Evolutionary conservation across 805 yeast genomes (phyloP).

Genomic region (Danielozyma ontarioensis): DNA sequence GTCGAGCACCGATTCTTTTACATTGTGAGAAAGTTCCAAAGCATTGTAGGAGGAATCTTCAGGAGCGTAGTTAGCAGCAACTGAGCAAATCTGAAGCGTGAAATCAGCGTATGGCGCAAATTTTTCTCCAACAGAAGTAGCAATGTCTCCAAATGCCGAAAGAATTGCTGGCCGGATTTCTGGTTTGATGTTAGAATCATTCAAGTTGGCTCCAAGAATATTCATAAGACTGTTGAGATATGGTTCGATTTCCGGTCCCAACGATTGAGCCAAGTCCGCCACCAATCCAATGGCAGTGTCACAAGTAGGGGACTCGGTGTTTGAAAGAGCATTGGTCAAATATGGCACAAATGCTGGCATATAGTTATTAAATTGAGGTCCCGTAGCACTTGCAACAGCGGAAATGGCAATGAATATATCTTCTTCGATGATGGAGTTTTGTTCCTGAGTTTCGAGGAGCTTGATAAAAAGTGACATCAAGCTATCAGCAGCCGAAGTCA

Average conservation of each 20-base stretch:
- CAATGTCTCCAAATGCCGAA: slow-evolving; percentile 94
- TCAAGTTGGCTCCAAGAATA: slow-evolving; percentile 69
- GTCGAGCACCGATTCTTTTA: slow-evolving; percentile 88
- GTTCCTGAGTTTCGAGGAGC: slow-evolving; percentile 53
- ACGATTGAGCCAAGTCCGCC: slow-evolving; percentile 88
- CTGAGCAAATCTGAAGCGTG: slow-evolving; percentile 72
- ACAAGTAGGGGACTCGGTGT: slow-evolving; percentile 79
- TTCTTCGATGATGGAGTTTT: slow-evolving; percentile 82
- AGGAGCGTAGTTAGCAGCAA: slow-evolving; percentile 57
- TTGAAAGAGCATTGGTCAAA: slow-evolving; percentile 70
- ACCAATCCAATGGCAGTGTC: slow-evolving; percentile 90
- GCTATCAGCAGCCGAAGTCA: slow-evolving; percentile 66
- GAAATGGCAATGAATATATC: slow-evolving; percentile 90
- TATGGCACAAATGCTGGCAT: slow-evolving; percentile 81
- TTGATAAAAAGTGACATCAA: slow-evolving; percentile 80
- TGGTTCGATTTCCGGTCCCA: slow-evolving; percentile 67
- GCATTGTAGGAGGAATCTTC: slow-evolving; percentile 70
- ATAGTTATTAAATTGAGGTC: slow-evolving; percentile 64
- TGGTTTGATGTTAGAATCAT: slow-evolving; percentile 61
- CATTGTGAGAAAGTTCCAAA: slow-evolving; percentile 63
- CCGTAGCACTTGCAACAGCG: slow-evolving; percentile 80
- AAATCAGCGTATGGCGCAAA: slow-evolving; percentile 74
- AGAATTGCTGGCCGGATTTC: slow-evolving; percentile 84
- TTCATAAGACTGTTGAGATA: slow-evolving; percentile 81
- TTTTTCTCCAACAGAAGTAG: slow-evolving; percentile 74